Evolutionary conservation across 331 rosid genomes (phyloP).

Genomic region (Acacia pycnantha): DNA sequence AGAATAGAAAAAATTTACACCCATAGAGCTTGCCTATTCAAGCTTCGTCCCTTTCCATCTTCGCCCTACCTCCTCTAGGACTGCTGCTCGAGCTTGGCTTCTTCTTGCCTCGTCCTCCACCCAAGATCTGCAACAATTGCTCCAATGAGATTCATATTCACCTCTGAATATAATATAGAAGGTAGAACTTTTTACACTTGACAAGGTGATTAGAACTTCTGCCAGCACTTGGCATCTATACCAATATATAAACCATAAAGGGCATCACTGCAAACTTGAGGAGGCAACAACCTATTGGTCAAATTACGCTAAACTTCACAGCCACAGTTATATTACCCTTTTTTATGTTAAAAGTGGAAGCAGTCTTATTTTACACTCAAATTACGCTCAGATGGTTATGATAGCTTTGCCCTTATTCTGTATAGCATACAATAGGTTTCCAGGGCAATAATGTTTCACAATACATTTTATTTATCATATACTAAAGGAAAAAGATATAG

Average conservation of each 20-base stretch:
- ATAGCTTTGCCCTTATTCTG: neutral
- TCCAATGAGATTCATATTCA: slow-evolving; percentile 28
- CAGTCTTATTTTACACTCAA: neutral
- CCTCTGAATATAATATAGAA: slow-evolving; percentile 11
- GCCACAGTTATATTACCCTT: neutral
- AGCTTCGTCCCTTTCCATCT: slow-evolving; percentile 88
- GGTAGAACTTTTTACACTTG: neutral
- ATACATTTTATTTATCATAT: neutral
- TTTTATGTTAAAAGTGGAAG: neutral
- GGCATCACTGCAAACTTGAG: neutral
- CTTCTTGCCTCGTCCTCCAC: slow-evolving; percentile 92
- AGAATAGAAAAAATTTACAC: slow-evolving; percentile 29
- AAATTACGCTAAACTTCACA: neutral
- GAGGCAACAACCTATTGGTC: neutral
- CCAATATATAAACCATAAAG: neutral
- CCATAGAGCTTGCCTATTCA: slow-evolving; percentile 19
- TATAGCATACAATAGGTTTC: neutral
- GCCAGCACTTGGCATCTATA: neutral
- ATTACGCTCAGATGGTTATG: neutral
- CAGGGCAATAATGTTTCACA: neutral
- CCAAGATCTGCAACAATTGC: slow-evolving; percentile 77
- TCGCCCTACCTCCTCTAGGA: slow-evolving; percentile 84
- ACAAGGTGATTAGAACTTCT: neutral
- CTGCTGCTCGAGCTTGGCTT: slow-evolving; percentile 87
- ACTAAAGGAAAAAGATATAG: neutral